Conservation (phyloP, 495 filamentous ascomycete species). For the Trichoderma asperelloides region DNA sequence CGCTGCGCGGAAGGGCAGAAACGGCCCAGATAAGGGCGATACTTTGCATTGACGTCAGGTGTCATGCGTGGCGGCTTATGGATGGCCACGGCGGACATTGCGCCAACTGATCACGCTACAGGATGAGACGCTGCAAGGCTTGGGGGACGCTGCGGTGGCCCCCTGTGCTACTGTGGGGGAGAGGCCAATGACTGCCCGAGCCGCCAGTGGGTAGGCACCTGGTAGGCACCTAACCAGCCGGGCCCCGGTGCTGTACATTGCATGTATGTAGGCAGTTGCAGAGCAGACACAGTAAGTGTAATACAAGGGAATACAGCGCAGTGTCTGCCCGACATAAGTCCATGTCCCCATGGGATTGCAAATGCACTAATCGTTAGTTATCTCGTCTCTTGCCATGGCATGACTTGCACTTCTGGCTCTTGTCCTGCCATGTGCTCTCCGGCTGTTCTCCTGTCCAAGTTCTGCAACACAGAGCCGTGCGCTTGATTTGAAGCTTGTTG, state of each 20-base stretch:
- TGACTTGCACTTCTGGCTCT: neutral
- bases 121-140: neutral
- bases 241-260: too few relatives aligned
- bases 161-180: neutral
- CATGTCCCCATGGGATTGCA: too few relatives aligned
- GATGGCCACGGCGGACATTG: conserved; percentile 1
- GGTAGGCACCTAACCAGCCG: too few relatives aligned
- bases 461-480: neutral
- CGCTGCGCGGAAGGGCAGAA: neutral
- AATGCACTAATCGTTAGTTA: too few relatives aligned
- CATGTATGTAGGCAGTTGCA: too few relatives aligned
- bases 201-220: too few relatives aligned
- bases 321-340: too few relatives aligned
- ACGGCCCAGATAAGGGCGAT: neutral
- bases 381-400: too few relatives aligned
- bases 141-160: neutral
- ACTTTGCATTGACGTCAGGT: conserved; percentile 4
- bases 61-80: conserved; percentile 8
- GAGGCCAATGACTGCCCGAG: too few relatives aligned
- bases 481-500: neutral
- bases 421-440: neutral
- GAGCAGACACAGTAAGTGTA: too few relatives aligned
- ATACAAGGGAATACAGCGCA: too few relatives aligned
- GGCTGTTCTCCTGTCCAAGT: neutral
- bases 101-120: conserved; percentile 2